Conservation (phyloP, 1,284 basidiomycete genomes). For the Ustilago vetiveriae region DNA sequence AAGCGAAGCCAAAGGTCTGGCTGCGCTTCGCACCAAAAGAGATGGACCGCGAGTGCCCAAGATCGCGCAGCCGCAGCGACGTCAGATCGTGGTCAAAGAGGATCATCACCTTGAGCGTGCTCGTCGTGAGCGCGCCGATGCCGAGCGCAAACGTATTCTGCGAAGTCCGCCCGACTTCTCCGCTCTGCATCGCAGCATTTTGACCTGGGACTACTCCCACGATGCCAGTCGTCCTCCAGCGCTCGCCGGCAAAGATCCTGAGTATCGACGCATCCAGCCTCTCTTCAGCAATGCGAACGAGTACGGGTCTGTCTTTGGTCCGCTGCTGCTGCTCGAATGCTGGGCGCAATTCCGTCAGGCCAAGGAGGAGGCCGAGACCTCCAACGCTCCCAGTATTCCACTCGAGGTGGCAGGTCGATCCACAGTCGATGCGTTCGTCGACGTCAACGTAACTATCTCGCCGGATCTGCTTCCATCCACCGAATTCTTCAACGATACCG, state of each 20-base stretch:
- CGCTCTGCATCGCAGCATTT: slow-evolving; percentile 79
- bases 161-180: slow-evolving; percentile 85
- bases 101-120: slow-evolving; percentile 62
- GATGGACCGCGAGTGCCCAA: slow-evolving; percentile 64
- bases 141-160: slow-evolving; percentile 70
- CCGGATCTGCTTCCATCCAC: slow-evolving; percentile 30
- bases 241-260: slow-evolving; percentile 69
- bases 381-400: slow-evolving; percentile 45
- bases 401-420: slow-evolving; percentile 49
- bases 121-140: slow-evolving; percentile 44
- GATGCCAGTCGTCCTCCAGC: slow-evolving; percentile 71
- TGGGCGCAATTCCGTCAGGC: slow-evolving; percentile 88
- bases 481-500: slow-evolving; percentile 42
- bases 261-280: slow-evolving; percentile 69
- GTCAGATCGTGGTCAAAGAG: slow-evolving; percentile 78
- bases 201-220: slow-evolving; percentile 87
- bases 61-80: slow-evolving; percentile 70
- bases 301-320: slow-evolving; percentile 82
- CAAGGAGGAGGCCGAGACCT: slow-evolving; percentile 73
- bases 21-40: slow-evolving; percentile 70
- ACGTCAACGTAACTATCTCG: slow-evolving; percentile 46
- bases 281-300: slow-evolving; percentile 76
- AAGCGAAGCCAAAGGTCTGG: slow-evolving; percentile 70
- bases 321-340: slow-evolving; percentile 87
- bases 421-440: slow-evolving; percentile 51